Base-by-base conservation (phyloP, 2,329 filamentous ascomycete genomes). In the Leptographium procerum region DNA sequence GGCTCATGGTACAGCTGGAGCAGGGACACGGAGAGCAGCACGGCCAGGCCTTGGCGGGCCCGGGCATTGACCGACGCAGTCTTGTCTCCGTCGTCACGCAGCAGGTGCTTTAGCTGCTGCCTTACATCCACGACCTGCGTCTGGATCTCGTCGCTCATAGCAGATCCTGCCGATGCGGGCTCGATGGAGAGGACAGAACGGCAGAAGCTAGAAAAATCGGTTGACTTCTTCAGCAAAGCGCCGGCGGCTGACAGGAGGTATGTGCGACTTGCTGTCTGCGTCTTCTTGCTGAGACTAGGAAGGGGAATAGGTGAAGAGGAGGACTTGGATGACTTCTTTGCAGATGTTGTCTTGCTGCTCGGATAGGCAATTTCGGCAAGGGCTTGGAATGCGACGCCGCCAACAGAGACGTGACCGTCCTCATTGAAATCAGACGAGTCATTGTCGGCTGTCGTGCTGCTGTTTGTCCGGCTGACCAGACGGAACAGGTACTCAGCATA, bases 1-100 rank as follows among this genome's bases (percentile, higher is more conserved):
- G 64, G 64, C 53, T 90, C 89, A 66, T 92, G 91, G 73, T 96
- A 96, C 10, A 96, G 79, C 69, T 96, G 90, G 58, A 97, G 78
- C 16, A 96, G 82, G 0, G 90, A 87, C 56, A 96, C 80, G 0
- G 89, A 86, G 69, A 95, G 90, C 1, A 97, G 79, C 40, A 96
- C 78, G 24, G 87, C 86, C 59, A 96, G 80, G 0, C 88, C 88
- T 61, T 84, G 83, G 75, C 75, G 61, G 70, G 71, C 59, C 69
- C 76, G 66, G 68, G 74, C 63, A 9, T 28, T 3, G 60, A 68
- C 57, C 65, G 70, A 67, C 60, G 61, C 10, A 60, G 54, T 63
- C 40, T 79, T 80, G 31, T 79, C 70, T 14, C 82, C 71, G 64
- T 79, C 79, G 5, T n/a, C 33, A 19, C 47, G 55, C 60, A 75